phyloP scores from a whole-genome alignment of 2,329 filamentous ascomycete species.

The Fusarium sp. region DNA sequence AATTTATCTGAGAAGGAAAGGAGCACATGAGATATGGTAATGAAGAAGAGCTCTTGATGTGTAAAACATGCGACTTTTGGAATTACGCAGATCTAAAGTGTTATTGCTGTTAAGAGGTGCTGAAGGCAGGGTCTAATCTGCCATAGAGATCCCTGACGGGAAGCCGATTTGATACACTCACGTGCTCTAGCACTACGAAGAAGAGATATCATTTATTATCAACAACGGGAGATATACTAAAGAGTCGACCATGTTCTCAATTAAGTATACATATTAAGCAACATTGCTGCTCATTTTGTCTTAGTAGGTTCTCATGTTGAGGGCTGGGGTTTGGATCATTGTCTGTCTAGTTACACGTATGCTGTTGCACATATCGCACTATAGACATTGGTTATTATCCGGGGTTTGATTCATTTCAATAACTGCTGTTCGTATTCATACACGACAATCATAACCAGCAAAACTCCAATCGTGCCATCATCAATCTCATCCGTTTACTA shows the following conservation, averaged over 20 bases:
- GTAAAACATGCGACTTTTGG: not conserved
- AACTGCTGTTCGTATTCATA: conserved; percentile 24
- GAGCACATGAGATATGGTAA: rapidly evolving
- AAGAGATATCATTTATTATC: not conserved
- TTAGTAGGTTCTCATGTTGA: rapidly evolving
- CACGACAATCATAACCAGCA: conserved; percentile 7
- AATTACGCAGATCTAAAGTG: not conserved
- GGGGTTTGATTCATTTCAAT: not conserved
- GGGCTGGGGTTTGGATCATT: no score
- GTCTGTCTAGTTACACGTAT: not conserved
- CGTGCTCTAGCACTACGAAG: not conserved
- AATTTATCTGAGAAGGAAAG: not conserved
- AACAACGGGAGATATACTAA: not conserved
- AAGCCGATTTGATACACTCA: not conserved
- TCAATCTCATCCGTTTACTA: conserved; percentile 25
- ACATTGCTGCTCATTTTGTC: not conserved
- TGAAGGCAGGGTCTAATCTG: not conserved
- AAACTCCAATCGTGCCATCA: conserved; percentile 26
- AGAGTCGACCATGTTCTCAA: not conserved
- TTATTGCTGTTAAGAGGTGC: not conserved
- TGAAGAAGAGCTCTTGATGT: rapidly evolving
- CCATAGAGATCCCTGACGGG: not conserved
- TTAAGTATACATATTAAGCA: not conserved
- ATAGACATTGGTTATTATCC: not conserved
- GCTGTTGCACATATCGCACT: not conserved